These are phyloP conservation scores for Diplodia corticola DNA, from an alignment of 2,329 filamentous ascomycete species.

Conservation along the genomic window DNA sequence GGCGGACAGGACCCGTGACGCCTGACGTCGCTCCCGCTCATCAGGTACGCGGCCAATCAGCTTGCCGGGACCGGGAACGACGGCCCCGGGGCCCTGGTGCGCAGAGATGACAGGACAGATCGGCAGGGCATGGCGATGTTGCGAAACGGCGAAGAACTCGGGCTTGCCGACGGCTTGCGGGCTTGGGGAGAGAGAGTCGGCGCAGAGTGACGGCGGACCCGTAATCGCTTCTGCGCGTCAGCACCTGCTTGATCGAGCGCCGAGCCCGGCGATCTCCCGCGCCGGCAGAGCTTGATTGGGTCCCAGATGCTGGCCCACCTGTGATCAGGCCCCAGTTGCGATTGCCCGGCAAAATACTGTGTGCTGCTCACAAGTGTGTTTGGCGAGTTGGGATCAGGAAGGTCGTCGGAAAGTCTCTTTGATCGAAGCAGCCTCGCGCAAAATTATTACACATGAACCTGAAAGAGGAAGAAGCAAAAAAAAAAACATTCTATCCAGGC, in stretches of 20 bases:
- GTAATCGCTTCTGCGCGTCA: conserved; percentile 11
- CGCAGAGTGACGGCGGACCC: too few species aligned
- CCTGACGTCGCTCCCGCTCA: conserved; percentile 8
- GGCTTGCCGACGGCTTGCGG: not conserved
- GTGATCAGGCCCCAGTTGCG: not conserved
- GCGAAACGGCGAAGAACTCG: conserved; percentile 4
- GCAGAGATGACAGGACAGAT: conserved; percentile 19
- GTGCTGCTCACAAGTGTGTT: not conserved
- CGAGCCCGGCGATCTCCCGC: conserved; percentile 17
- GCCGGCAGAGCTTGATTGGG: not conserved
- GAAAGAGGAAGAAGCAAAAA: not conserved
- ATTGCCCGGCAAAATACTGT: not conserved
- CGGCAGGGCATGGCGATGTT: not conserved
- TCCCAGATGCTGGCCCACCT: not conserved
- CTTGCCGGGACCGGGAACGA: not conserved
- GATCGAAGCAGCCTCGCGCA: not conserved
- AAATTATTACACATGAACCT: not conserved
- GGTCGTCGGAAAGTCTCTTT: not conserved
- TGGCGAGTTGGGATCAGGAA: not conserved
- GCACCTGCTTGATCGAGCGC: conserved; percentile 11
- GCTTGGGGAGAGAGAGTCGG: conserved; percentile 2
- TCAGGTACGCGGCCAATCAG: conserved; percentile 19
- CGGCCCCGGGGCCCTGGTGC: not conserved
- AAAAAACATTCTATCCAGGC: not conserved
- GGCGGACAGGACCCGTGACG: not conserved